Evolutionary conservation across 129 eudicot species (phyloP), one percentile per base, ranked within the genome.

Genomic region (Sambucus nigra): DNA sequence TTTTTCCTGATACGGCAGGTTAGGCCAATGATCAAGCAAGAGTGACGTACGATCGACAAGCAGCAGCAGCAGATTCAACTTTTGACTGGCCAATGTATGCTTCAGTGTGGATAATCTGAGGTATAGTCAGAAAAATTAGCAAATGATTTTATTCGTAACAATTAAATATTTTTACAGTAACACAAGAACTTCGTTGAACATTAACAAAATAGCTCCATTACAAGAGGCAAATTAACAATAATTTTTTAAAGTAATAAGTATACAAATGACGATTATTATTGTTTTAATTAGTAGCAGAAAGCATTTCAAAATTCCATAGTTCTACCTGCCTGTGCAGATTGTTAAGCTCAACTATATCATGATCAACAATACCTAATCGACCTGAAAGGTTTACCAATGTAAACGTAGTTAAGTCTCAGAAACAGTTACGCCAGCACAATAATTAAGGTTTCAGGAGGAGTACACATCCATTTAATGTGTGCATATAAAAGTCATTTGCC

Each of bases 21-120:
- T n/a, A 28, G 44, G 0, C 12, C 16, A 22, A 33, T 17, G 16
- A 56, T 4, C 8, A 44, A 42, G 18, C 22, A 42, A 22, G 50
- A 68, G 33, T 45, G 62, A 69, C 94, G 50, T 80, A 91, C 99
- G 87, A 82, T 26, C 80, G 94, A 29, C 99, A 91, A 66, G 99
- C 78, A 72, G 95, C 94, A 64, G 95, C 95, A 60, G 99, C 99
- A 53, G 99, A 91, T 64, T 91, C 95, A 53, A 91, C 99, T 78
- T 91, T 91, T 29, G 99, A 67, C 45, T 71, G 68, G 33, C 99
- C 99, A 51, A 91, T 86, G 57, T 76, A 86, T 23, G 89, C 89
- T 77, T 91, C 99, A 57, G 74, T 63, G 60, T 91, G 99, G 28
- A 91, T 91, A 60, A 91, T 75, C 99, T 91, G 70, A 29, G 62